Evolutionary conservation across 2,329 filamentous ascomycete species (phyloP).

Genomic region (Didymella lethalis): DNA sequence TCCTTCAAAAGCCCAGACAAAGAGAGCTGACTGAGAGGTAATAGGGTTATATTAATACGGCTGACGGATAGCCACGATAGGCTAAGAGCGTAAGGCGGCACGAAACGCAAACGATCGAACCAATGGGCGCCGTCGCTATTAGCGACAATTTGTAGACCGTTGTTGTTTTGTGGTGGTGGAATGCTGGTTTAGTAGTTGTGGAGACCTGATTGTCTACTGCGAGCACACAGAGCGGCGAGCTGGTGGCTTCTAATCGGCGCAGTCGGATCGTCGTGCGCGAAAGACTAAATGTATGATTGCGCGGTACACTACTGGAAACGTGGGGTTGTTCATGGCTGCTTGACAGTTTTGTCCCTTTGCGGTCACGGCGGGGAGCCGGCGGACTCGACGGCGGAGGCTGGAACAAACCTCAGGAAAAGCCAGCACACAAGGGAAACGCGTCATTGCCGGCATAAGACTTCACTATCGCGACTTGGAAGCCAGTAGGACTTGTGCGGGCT

Average conservation of each 20-base stretch:
- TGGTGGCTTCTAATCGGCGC: not conserved
- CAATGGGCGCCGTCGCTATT: constrained; percentile 9
- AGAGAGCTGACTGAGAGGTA: constrained; percentile 17
- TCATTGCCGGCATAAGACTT: constrained; percentile 34
- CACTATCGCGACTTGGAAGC: constrained; percentile 17
- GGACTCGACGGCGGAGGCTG: constrained; percentile 25
- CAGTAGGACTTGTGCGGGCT: constrained; percentile 20
- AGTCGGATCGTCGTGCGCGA: not conserved
- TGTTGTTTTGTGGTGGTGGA: constrained; percentile 21
- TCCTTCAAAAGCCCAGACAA: not conserved
- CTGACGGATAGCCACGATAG: constrained; percentile 12
- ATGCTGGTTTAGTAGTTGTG: constrained; percentile 23
- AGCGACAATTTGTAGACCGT: constrained; percentile 7
- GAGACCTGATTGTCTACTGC: constrained; percentile 4
- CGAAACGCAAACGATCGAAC: constrained; percentile 15
- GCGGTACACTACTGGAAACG: constrained; percentile 7
- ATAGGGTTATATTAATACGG: constrained; percentile 19
- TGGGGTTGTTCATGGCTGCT: constrained; percentile 9
- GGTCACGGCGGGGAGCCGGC: constrained; percentile 43
- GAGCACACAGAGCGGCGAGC: not conserved
- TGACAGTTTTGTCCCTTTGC: constrained; percentile 26
- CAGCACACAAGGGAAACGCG: constrained; percentile 36
- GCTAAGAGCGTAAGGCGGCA: constrained; percentile 7
- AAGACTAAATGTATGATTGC: constrained; percentile 3
- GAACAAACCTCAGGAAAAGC: constrained; percentile 28